Evolutionary conservation across 768 basidiomycete genomes (phyloP).

Genomic region (Russula brevipes): DNA sequence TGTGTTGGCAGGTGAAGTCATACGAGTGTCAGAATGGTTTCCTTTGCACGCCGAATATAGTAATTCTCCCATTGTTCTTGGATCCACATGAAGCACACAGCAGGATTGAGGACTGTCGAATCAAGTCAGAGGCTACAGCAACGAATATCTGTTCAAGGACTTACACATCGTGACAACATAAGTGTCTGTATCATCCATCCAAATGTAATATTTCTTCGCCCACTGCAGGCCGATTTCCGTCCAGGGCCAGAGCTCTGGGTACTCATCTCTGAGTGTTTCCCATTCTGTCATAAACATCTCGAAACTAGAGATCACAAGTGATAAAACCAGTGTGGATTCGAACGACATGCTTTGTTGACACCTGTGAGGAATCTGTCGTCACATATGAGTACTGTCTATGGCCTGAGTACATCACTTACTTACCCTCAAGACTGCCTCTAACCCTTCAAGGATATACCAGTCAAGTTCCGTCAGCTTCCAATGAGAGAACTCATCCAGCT

Average conservation of each 20-base stretch:
- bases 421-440: background rate
- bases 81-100: background rate
- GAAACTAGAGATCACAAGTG: background rate
- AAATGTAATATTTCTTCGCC: background rate
- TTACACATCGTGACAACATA: background rate
- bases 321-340: background rate
- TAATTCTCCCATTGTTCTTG: background rate
- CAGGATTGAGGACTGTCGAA: conserved; percentile 3
- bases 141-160: background rate
- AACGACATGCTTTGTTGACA: background rate
- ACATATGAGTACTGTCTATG: too few relatives aligned
- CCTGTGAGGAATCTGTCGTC: background rate
- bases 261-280: background rate
- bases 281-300: background rate
- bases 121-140: too few relatives aligned
- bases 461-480: background rate
- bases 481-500: background rate
- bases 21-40: background rate
- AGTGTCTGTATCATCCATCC: background rate
- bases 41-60: background rate
- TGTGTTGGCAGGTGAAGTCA: background rate
- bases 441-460: background rate
- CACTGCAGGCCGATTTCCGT: background rate
- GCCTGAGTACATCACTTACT: background rate
- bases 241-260: background rate